Conservation (phyloP, 306 rosid genomes). For the Vigna radiata region DNA sequence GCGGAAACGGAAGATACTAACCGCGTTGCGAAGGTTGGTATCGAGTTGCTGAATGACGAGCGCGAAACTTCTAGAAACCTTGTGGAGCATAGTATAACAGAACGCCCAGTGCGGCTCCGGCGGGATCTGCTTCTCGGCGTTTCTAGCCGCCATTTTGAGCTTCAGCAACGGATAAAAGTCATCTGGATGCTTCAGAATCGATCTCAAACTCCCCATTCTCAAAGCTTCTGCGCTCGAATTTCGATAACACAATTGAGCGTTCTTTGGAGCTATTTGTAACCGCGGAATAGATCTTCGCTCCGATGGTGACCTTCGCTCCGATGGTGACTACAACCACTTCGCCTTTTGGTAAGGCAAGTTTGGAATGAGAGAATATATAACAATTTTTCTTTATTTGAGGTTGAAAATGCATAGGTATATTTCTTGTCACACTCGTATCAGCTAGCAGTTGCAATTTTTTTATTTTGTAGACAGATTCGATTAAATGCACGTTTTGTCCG, state of each 20-base stretch:
- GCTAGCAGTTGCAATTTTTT: neutral
- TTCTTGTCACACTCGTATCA: too few species aligned
- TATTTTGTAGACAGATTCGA: neutral
- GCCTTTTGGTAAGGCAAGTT: neutral
- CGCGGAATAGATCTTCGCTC: neutral
- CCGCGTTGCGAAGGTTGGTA: slow-evolving; percentile 89
- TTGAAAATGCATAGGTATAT: neutral
- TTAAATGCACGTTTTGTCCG: neutral
- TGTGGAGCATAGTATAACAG: slow-evolving; percentile 85
- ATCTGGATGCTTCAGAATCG: slow-evolving; percentile 84
- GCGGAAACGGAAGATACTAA: slow-evolving; percentile 47
- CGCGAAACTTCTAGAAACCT: slow-evolving; percentile 92
- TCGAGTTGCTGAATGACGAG: slow-evolving; percentile 93
- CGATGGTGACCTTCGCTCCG: neutral
- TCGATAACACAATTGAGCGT: neutral
- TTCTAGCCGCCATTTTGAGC: slow-evolving; percentile 78
- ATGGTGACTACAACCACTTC: slow-evolving; percentile 23
- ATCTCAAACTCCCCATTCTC: slow-evolving; percentile 71
- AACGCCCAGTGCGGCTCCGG: slow-evolving; percentile 90
- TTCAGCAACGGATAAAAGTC: slow-evolving; percentile 81
- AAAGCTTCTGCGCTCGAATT: neutral
- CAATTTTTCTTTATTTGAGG: neutral
- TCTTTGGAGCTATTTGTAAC: neutral
- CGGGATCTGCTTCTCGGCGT: slow-evolving; percentile 96
- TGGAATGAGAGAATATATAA: neutral